Conservation (phyloP, 2,329 filamentous ascomycete genomes). For the Scleromitrula shiraiana region DNA sequence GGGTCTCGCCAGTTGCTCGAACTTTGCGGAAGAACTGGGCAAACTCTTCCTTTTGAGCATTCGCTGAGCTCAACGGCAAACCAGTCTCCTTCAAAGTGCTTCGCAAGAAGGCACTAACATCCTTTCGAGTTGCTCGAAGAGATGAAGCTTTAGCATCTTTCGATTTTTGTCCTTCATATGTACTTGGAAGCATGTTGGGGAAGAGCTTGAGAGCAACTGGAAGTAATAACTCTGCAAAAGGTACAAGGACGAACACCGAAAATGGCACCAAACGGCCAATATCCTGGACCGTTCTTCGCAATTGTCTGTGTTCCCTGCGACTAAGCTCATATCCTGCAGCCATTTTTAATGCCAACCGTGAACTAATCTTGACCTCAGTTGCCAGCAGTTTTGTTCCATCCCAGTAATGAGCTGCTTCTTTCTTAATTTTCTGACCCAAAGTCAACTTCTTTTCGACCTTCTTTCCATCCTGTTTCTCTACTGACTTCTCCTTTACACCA, state of each 20-base stretch:
- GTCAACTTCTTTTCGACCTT: conserved; percentile 83
- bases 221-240: conserved; percentile 87
- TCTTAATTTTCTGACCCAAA: conserved; percentile 86
- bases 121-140: conserved; percentile 79
- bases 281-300: conserved; percentile 89
- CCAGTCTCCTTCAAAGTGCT: conserved; percentile 90
- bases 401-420: conserved; percentile 92
- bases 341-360: conserved; percentile 89
- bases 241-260: conserved; percentile 93
- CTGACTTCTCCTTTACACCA: conserved; percentile 52
- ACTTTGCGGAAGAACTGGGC: conserved; percentile 96
- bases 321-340: conserved; percentile 94
- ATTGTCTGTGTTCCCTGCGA: conserved; percentile 83
- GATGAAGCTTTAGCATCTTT: conserved; percentile 81
- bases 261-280: conserved; percentile 89
- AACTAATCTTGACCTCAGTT: conserved; percentile 88
- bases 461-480: conserved; percentile 54
- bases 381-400: conserved; percentile 93
- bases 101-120: conserved; percentile 84
- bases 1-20: conserved; percentile 80
- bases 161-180: conserved; percentile 85
- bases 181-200: conserved; percentile 95
- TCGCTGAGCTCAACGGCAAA: conserved; percentile 74
- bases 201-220: conserved; percentile 90
- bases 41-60: conserved; percentile 88